Conservation (phyloP, 805 yeast genomes). For the Scheffersomyces coipomensis region DNA sequence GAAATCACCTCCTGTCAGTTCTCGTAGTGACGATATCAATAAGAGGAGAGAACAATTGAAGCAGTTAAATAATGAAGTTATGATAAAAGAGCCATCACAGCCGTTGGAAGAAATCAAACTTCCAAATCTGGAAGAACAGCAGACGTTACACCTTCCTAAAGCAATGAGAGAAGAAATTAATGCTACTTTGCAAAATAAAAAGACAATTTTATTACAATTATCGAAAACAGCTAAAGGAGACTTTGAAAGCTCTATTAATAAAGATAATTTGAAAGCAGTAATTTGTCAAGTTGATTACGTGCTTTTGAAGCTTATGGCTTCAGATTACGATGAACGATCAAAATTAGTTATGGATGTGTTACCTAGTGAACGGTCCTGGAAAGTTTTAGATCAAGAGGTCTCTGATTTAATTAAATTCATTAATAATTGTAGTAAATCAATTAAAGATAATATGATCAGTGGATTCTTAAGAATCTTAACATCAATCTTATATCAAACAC, state of each 20-base stretch:
- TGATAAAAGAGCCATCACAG: slow-evolving; percentile 10
- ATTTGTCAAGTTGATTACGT: slow-evolving; percentile 27
- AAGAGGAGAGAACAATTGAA: slow-evolving; percentile 15
- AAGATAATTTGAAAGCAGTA: slow-evolving; percentile 19
- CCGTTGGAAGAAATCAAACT: slow-evolving; percentile 3
- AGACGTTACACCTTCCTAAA: neutral
- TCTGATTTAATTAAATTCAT: slow-evolving; percentile 13
- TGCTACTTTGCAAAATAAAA: slow-evolving; percentile 6
- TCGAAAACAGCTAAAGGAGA: slow-evolving; percentile 16
- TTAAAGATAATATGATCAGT: slow-evolving; percentile 5
- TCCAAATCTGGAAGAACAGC: neutral
- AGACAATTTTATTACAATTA: slow-evolving; percentile 18
- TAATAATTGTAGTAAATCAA: slow-evolving; percentile 3
- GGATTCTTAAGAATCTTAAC: slow-evolving; percentile 17
- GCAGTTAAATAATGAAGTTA: slow-evolving; percentile 17
- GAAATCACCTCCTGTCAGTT: slow-evolving; percentile 1
- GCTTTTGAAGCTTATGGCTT: slow-evolving; percentile 22
- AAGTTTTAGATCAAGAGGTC: slow-evolving; percentile 19
- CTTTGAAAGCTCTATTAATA: slow-evolving; percentile 6
- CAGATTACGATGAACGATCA: slow-evolving; percentile 31
- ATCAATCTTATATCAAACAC: slow-evolving; percentile 27
- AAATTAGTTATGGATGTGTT: slow-evolving; percentile 20
- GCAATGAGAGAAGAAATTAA: slow-evolving; percentile 10
- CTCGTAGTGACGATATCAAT: slow-evolving; percentile 7
- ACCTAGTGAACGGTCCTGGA: slow-evolving; percentile 33